Percentiles rank a stretch among this genome's conserved stretches.
These are phyloP conservation scores for Parmelia sp. DNA, from an alignment of 495 filamentous ascomycete genomes.

Conservation along the genomic window DNA sequence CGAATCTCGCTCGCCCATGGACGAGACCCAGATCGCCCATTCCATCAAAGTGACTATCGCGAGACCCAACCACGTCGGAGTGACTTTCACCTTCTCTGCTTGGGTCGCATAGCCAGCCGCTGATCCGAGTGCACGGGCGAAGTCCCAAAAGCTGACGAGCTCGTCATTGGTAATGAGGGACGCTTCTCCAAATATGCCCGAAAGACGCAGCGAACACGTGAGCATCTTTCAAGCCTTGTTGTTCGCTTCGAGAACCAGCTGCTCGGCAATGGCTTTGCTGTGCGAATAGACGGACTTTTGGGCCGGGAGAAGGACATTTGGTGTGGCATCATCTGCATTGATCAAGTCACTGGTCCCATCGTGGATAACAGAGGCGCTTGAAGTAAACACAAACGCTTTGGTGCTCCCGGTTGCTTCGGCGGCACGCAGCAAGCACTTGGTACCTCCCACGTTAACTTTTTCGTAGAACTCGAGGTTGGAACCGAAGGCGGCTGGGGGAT, in stretches of 20 bases:
- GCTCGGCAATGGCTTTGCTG: slow-evolving; percentile 31
- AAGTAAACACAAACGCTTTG: slow-evolving; percentile 41
- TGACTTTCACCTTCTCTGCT: slow-evolving; percentile 6
- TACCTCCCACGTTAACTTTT: slow-evolving; percentile 40
- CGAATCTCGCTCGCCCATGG: slow-evolving; percentile 9
- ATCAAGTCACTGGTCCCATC: slow-evolving; percentile 28
- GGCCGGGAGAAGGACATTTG: slow-evolving; percentile 24
- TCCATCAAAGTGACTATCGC: slow-evolving; percentile 11
- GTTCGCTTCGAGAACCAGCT: slow-evolving; percentile 28
- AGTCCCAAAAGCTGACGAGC: slow-evolving; percentile 13
- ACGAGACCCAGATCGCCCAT: slow-evolving; percentile 1
- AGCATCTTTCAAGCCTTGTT: slow-evolving; percentile 26
- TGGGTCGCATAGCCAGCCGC: slow-evolving; percentile 11
- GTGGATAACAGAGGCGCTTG: slow-evolving; percentile 31
- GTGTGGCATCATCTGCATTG: slow-evolving; percentile 27
- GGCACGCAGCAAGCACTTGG: slow-evolving; percentile 36
- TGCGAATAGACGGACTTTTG: slow-evolving; percentile 28
- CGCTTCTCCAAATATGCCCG: slow-evolving; percentile 26
- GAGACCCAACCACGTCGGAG: slow-evolving; percentile 7
- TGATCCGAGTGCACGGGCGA: slow-evolving; percentile 6
- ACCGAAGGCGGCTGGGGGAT: slow-evolving; percentile 22
- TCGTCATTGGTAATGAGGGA: slow-evolving; percentile 17
- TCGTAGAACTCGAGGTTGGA: slow-evolving; percentile 20
- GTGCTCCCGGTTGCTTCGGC: slow-evolving; percentile 30
- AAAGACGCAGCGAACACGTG: slow-evolving; percentile 27